Evolutionary conservation across 306 rosid species (phyloP).

Genomic region (Dalbergia cochinchinensis): DNA sequence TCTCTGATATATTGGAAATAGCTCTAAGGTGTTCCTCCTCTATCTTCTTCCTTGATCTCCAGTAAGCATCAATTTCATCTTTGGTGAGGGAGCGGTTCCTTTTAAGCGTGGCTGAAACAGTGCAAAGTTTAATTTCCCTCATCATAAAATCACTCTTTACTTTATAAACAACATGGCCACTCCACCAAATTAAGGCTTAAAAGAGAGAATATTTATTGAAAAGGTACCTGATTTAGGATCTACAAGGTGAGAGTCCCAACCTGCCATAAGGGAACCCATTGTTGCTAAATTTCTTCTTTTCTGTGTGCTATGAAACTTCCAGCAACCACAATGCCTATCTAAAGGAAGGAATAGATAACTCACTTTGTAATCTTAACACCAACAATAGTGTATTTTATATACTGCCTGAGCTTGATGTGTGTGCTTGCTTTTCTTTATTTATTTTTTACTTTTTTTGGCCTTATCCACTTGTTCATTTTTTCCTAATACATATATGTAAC

Average conservation of each 20-base stretch:
- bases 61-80: constrained; percentile 66
- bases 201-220: not conserved
- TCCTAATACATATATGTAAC: no score
- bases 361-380: not conserved
- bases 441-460: constrained; percentile 39
- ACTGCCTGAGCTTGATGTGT: not conserved
- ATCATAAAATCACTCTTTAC: not conserved
- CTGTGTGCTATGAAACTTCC: not conserved
- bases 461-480: constrained; percentile 27
- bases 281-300: not conserved
- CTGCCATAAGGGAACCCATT: constrained; percentile 94
- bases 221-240: constrained; percentile 58
- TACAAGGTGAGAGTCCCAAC: constrained; percentile 60
- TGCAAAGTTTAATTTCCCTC: not conserved
- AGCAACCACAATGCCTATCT: not conserved
- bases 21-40: constrained; percentile 67
- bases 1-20: constrained; percentile 44
- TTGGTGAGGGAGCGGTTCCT: constrained; percentile 72
- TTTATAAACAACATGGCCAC: not conserved
- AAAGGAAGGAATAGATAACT: not conserved
- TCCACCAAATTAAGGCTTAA: not conserved
- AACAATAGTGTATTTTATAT: not conserved
- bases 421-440: not conserved
- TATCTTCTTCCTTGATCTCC: constrained; percentile 62
- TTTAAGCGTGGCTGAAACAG: constrained; percentile 45